These are phyloP conservation scores for Hypoxylon subgilvum DNA, from an alignment of 495 filamentous ascomycete species.

Conservation along the genomic window DNA sequence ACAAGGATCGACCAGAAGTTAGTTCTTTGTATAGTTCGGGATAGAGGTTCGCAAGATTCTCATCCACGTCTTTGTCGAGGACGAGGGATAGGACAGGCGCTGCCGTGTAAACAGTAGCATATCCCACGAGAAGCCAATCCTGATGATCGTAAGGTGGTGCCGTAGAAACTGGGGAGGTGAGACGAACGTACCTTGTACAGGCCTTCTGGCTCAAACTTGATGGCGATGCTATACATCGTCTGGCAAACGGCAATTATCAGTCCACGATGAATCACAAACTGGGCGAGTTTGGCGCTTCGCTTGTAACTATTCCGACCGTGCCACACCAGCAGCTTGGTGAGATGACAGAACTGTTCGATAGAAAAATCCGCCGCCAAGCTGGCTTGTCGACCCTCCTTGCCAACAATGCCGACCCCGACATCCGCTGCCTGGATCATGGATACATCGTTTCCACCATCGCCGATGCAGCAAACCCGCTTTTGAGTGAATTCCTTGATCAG, in stretches of 20 bases:
- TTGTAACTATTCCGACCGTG: conserved; percentile 98
- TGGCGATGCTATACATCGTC: conserved; percentile 94
- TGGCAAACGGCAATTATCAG: conserved; percentile 94
- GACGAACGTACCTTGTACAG: conserved; percentile 71
- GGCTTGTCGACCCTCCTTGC: conserved; percentile 95
- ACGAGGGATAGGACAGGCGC: conserved; percentile 94
- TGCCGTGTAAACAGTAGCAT: conserved; percentile 96
- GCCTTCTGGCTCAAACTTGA: conserved; percentile 88
- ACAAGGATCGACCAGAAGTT: conserved; percentile 80
- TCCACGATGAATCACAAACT: conserved; percentile 98
- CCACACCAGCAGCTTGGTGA: conserved; percentile 98
- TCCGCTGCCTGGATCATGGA: conserved; percentile 99
- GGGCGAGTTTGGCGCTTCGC: conserved; percentile 89
- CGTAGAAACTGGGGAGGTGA: background rate
- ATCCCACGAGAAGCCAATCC: conserved; percentile 97
- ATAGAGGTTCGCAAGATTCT: conserved; percentile 89
- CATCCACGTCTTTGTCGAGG: conserved; percentile 92
- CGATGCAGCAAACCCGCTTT: conserved; percentile 94
- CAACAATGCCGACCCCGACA: conserved; percentile 96
- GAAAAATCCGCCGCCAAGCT: conserved; percentile 95
- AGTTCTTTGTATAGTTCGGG: conserved; percentile 97
- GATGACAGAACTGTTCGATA: conserved; percentile 90
- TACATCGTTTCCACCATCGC: conserved; percentile 97
- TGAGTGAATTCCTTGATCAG: conserved; percentile 91
- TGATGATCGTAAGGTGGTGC: conserved; percentile 41